A percentile compares a stretch with the other conserved stretches of the same genome.
Conservation (phyloP, 257 asterid species). For the Pogostemon cablin region DNA sequence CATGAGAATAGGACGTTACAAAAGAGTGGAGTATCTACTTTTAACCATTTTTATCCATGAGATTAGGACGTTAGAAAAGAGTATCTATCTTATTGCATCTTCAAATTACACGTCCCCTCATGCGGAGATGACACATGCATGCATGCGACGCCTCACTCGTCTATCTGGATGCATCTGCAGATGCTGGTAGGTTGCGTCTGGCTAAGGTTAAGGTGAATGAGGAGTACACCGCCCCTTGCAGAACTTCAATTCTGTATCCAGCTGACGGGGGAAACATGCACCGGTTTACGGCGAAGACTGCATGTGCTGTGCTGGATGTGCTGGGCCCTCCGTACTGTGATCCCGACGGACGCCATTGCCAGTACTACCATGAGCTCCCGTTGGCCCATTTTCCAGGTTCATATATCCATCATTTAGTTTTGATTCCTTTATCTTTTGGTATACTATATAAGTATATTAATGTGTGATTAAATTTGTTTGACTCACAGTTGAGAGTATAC, state of each 20-base stretch:
- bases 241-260: constrained; percentile 72
- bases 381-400: constrained; percentile 39
- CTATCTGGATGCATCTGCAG: too few species aligned
- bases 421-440: too few species aligned
- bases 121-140: too few species aligned
- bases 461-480: background rate
- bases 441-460: too few species aligned
- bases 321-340: constrained; percentile 92
- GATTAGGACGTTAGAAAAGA: too few species aligned
- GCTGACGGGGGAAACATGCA: constrained; percentile 89
- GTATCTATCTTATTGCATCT: too few species aligned
- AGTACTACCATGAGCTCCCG: constrained; percentile 68
- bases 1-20: too few species aligned
- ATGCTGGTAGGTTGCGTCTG: constrained; percentile 44
- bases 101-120: too few species aligned
- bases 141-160: too few species aligned
- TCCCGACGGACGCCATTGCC: constrained; percentile 88
- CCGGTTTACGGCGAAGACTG: constrained; percentile 73
- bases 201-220: constrained; percentile 71
- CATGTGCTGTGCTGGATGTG: constrained; percentile 88
- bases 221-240: constrained; percentile 60
- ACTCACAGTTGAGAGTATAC: constrained; percentile 39
- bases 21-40: too few species aligned
- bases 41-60: too few species aligned
- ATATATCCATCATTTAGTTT: background rate